Evolutionary conservation across 305 asterid genomes (phyloP).

Genomic region (Fraxinus sp.): DNA sequence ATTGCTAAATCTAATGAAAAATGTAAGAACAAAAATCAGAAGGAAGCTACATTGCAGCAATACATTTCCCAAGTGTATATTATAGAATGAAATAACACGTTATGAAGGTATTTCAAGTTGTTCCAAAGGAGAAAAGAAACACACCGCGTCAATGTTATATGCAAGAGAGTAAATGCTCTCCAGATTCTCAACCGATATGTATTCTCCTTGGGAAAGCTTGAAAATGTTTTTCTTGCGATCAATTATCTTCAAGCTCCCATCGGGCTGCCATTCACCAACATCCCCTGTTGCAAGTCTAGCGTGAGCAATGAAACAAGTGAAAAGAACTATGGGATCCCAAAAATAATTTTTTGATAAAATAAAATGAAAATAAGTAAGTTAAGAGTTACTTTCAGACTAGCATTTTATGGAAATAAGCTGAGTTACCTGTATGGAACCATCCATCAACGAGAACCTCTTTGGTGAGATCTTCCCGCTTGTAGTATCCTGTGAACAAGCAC

Average conservation of each 20-base stretch:
- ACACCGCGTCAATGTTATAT: conserved; percentile 52
- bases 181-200: conserved; percentile 73
- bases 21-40: neutral
- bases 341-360: neutral
- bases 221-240: conserved; percentile 87
- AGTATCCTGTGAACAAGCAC: conserved; percentile 81
- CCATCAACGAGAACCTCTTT: conserved; percentile 66
- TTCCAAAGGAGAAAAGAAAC: conserved; percentile 18
- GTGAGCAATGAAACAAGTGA: neutral
- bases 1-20: neutral
- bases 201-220: conserved; percentile 93
- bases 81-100: neutral
- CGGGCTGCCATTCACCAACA: conserved; percentile 77
- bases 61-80: neutral
- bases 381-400: neutral
- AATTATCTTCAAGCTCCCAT: conserved; percentile 85
- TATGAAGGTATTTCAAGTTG: neutral
- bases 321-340: neutral
- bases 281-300: conserved; percentile 47
- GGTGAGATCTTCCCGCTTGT: conserved; percentile 71
- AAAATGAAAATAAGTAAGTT: neutral
- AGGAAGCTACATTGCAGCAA: neutral
- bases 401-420: neutral
- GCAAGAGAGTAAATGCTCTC: conserved; percentile 66
- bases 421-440: conserved; percentile 68